Conservation (phyloP, 2,329 filamentous ascomycete species). For the Pyrenophora teres region DNA sequence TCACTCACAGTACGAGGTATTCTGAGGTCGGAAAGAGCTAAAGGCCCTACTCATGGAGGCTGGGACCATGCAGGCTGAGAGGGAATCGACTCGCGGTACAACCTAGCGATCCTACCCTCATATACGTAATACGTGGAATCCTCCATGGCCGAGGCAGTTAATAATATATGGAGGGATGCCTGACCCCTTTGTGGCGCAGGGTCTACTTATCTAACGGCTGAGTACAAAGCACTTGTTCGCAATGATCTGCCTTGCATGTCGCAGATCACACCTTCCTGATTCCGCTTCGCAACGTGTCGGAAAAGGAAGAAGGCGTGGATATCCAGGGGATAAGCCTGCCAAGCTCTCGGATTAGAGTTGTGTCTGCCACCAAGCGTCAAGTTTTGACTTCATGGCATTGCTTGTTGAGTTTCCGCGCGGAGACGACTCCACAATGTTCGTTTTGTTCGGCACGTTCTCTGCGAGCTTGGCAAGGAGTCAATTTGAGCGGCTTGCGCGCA, state of each 20-base stretch:
- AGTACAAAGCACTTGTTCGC: not conserved
- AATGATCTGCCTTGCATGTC: constrained; percentile 2
- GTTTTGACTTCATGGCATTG: constrained; percentile 32
- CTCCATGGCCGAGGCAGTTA: not conserved
- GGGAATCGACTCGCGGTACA: too few relatives aligned
- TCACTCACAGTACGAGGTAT: too few relatives aligned
- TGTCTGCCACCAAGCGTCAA: constrained; percentile 11
- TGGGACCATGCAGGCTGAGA: too few relatives aligned
- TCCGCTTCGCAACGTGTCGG: not conserved
- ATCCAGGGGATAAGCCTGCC: constrained; percentile 25
- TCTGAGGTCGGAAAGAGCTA: too few relatives aligned
- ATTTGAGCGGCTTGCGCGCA: not conserved
- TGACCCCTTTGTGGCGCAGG: constrained; percentile 1
- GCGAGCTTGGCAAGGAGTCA: not conserved
- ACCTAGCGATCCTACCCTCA: too few relatives aligned
- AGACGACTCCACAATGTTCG: not conserved
- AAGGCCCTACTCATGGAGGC: too few relatives aligned
- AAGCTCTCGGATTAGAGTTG: constrained; percentile 29
- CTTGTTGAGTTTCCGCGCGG: constrained; percentile 15
- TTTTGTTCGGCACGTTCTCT: not conserved
- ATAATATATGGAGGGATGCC: not conserved
- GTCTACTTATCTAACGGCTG: too few relatives aligned
- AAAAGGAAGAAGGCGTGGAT: constrained; percentile 9
- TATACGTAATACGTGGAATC: not conserved
- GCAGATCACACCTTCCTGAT: constrained; percentile 6